A percentile compares a stretch with the other conserved stretches of the same genome.
phyloP scores from a whole-genome alignment of 2,329 filamentous ascomycete species.

The Trichophyton verrucosum region DNA sequence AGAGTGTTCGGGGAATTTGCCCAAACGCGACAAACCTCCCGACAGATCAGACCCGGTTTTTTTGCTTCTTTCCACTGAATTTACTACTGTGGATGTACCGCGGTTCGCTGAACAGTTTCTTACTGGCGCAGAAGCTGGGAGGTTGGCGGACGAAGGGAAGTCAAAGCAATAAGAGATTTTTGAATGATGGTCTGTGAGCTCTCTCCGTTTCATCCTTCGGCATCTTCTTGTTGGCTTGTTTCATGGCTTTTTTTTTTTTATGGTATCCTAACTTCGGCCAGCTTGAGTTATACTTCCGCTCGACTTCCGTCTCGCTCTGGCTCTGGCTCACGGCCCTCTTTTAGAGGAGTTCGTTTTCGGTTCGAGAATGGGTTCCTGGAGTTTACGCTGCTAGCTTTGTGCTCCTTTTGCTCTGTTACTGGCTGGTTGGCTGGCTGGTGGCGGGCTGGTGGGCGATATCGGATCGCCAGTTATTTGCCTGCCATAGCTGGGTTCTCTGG shows the following conservation, averaged over 20 bases:
- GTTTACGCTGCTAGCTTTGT: neutral
- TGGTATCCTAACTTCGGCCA: neutral
- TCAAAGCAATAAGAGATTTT: neutral
- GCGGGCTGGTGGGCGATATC: neutral
- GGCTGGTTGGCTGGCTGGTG: too few species aligned
- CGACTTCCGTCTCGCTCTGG: neutral
- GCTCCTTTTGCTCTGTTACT: too few species aligned
- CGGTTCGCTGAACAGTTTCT: neutral
- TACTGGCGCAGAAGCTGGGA: neutral
- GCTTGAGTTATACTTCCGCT: neutral
- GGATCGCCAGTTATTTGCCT: neutral
- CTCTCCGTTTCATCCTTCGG: neutral
- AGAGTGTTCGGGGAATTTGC: neutral
- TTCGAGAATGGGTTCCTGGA: neutral
- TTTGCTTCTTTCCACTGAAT: neutral
- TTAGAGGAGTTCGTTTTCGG: neutral
- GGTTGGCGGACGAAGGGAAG: neutral
- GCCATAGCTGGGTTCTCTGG: too few species aligned
- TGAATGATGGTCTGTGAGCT: neutral
- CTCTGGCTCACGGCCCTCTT: neutral
- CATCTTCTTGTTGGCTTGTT: neutral
- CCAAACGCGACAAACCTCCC: neutral
- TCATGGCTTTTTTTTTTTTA: neutral
- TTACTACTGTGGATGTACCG: neutral
- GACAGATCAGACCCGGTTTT: neutral